Evolutionary conservation across 2,329 filamentous ascomycete species (phyloP), one percentile per base, ranked within the genome.

Genomic region (Epicoccum sorghinum): DNA sequence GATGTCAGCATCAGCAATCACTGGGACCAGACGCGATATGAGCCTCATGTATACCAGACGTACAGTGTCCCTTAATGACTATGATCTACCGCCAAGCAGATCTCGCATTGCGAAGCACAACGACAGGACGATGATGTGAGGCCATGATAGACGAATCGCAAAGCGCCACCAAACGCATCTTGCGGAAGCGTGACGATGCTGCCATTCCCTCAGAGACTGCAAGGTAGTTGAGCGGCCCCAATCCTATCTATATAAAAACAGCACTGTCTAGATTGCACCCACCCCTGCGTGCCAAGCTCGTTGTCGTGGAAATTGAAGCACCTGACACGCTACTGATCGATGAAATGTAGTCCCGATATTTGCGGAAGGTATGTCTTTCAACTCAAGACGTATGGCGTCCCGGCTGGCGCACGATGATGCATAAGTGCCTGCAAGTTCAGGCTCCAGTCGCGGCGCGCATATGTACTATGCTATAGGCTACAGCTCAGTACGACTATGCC

Each of bases 391-490:
- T 24, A 41, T 10, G 37, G 23, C 35, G 52, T 49, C 46, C 18
- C 46, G 30, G 22, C 14, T 36, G 41, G 10, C 8, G 37, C 29
- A 36, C 30, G 29, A 7, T 30, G 39, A 37, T 42, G 30, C 41
- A 33, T 43, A n/a, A 41, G 35, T 29, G 30, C 22, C 4, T 38
- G 25, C 13, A 30, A 13, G 14, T 32, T 33, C 29, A 10, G 37
- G 7, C 41, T 12, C 30, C 27, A 18, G 25, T 22, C 32, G 36
- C 22, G n/a, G 23, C 32, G 38, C 47, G 37, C 46, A 50, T 55
- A 50, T 42, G 40, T 4, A 38, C 30, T 27, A 50, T 55, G 52
- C 42, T 55, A 47, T 43, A 55, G 37, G 14, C 14, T n/a, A 8
- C 32, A 4, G 23, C 24, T 38, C 8, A 12, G 38, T 24, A 22